Percentiles rank a stretch among this genome's conserved stretches.
phyloP scores from a whole-genome alignment of 495 filamentous ascomycete species.

The Talaromyces adpressus region DNA sequence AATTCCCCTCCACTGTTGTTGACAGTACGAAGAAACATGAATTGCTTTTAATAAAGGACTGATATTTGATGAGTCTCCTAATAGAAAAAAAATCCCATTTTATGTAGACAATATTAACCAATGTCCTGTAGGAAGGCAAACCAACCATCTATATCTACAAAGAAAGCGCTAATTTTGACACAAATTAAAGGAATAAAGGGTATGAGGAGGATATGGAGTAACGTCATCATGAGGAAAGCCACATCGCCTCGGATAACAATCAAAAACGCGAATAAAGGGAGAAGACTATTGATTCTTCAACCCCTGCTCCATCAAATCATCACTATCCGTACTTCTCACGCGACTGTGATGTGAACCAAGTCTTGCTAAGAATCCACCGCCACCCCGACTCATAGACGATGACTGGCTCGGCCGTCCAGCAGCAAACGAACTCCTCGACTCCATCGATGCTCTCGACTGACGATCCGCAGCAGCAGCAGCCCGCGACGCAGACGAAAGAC shows the following conservation, averaged over 20 bases:
- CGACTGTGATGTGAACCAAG: slow-evolving; percentile 7
- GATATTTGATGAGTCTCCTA: no score
- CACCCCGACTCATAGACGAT: not conserved
- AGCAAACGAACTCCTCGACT: slow-evolving; percentile 4
- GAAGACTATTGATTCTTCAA: not conserved
- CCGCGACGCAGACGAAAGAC: not conserved
- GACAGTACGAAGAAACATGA: not conserved
- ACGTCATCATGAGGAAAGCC: slow-evolving; percentile 1
- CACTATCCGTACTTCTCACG: not conserved
- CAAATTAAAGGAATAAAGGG: not conserved
- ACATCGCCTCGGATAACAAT: not conserved
- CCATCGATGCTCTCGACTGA: slow-evolving; percentile 7
- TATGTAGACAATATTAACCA: not conserved
- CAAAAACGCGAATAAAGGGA: not conserved
- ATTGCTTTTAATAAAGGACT: not conserved
- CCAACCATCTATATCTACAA: not conserved
- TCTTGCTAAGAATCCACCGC: not conserved
- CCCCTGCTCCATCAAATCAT: slow-evolving; percentile 9
- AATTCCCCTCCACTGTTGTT: not conserved
- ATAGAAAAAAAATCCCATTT: not conserved
- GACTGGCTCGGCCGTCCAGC: slow-evolving; percentile 7
- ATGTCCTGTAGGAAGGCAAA: not conserved
- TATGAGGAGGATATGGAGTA: not conserved
- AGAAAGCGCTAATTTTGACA: not conserved
- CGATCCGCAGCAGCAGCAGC: not conserved